Evolutionary conservation across 768 basidiomycete genomes (phyloP).

Genomic region (Cubamyces lactineus): DNA sequence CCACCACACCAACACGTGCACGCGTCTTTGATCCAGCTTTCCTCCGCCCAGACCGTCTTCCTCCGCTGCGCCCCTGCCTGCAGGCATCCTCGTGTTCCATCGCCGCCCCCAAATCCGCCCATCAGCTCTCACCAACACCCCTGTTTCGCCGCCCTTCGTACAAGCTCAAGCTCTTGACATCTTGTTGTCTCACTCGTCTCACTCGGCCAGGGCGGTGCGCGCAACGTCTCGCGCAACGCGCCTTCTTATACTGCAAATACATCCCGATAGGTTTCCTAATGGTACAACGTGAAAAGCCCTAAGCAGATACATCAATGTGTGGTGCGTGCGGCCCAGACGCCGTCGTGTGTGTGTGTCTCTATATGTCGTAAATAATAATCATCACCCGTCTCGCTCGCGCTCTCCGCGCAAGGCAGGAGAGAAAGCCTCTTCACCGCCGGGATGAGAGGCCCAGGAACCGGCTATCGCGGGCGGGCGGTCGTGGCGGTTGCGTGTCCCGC

Average conservation of each 20-base stretch:
- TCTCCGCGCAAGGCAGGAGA: background rate
- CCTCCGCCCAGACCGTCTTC: background rate
- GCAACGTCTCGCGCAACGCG: too few species aligned
- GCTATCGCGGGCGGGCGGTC: constrained; percentile 41
- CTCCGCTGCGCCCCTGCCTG: constrained; percentile 15
- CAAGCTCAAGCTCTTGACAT: background rate
- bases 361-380: constrained; percentile 26
- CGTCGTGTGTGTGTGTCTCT: constrained; percentile 15
- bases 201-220: background rate
- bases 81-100: constrained; percentile 11
- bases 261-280: constrained; percentile 17
- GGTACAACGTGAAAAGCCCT: constrained; percentile 24
- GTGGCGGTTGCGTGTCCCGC: constrained; percentile 27
- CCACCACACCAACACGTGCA: background rate
- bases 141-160: background rate
- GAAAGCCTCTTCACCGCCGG: constrained; percentile 43
- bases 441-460: constrained; percentile 34
- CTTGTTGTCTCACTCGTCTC: background rate
- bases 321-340: constrained; percentile 23
- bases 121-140: background rate
- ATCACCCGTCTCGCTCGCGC: constrained; percentile 13
- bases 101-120: constrained; percentile 1
- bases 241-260: constrained; percentile 13
- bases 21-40: background rate
- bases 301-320: constrained; percentile 22